A percentile compares a stretch with the other conserved stretches of the same genome.
Evolutionary conservation across 352 stramenopile genomes (phyloP).

Genomic region (Phytopythium ostracodes): DNA sequence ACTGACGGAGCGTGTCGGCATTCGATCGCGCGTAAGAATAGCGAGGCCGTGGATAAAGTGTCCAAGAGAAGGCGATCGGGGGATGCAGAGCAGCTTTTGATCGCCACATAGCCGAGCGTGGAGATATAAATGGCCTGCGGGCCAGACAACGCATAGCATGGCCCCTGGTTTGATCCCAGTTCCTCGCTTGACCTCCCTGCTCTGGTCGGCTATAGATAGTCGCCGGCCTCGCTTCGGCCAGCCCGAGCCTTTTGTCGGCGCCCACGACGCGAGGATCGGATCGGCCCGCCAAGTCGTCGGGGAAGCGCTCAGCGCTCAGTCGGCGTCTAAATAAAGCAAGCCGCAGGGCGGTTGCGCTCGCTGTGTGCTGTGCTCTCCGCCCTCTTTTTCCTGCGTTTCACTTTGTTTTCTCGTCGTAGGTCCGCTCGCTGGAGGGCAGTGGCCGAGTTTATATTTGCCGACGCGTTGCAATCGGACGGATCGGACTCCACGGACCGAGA

Average conservation of each 20-base stretch:
- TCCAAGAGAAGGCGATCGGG: too few relatives aligned
- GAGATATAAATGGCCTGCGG: neutral
- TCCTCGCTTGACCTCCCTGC: neutral
- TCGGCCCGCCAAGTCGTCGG: neutral
- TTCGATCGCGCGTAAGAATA: too few relatives aligned
- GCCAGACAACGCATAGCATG: neutral
- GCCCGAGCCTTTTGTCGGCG: neutral
- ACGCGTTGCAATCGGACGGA: neutral
- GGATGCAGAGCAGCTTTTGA: too few relatives aligned
- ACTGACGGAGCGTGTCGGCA: too few relatives aligned
- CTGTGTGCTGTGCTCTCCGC: too few relatives aligned
- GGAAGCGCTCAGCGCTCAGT: neutral
- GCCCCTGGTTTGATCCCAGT: neutral
- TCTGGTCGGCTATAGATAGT: constrained; percentile 2
- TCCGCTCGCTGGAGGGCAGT: neutral
- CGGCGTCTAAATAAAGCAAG: neutral
- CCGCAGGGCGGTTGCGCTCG: neutral
- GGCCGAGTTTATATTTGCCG: neutral
- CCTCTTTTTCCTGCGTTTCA: neutral
- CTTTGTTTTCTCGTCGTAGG: constrained; percentile 9
- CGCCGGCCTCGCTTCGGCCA: neutral
- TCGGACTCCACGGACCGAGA: neutral
- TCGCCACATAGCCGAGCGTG: too few relatives aligned
- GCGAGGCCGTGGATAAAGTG: too few relatives aligned
- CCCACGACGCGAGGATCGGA: neutral